phyloP scores from a whole-genome alignment of 495 filamentous ascomycete genomes.

The Xylaria acuta region DNA sequence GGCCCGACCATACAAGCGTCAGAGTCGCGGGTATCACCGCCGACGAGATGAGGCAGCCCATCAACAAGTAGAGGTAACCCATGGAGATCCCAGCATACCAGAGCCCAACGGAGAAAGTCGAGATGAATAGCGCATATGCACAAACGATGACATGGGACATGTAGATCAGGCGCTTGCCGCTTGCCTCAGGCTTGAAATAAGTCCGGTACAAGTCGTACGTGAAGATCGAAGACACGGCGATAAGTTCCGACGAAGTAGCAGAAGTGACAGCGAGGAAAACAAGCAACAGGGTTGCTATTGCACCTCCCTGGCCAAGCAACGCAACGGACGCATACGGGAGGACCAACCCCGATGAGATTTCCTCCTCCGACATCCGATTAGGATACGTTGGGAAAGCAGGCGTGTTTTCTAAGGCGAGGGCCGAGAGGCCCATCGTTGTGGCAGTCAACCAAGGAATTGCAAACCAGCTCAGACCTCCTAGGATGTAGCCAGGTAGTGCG shows the following conservation, averaged over 20 bases:
- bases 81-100: conserved; percentile 67
- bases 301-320: conserved; percentile 87
- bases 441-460: conserved; percentile 94
- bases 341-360: conserved; percentile 87
- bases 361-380: conserved; percentile 70
- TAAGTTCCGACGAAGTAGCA: conserved; percentile 86
- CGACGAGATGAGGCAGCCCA: conserved; percentile 89
- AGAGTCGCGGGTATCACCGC: conserved; percentile 85
- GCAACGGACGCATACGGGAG: conserved; percentile 89
- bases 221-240: conserved; percentile 90
- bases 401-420: conserved; percentile 78
- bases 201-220: conserved; percentile 92
- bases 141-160: conserved; percentile 81
- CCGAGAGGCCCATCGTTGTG: conserved; percentile 92
- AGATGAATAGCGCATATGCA: conserved; percentile 81
- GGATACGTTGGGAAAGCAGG: conserved; percentile 77
- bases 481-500: conserved; percentile 90
- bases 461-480: conserved; percentile 92
- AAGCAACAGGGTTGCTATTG: conserved; percentile 80
- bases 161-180: conserved; percentile 82
- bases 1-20: conserved; percentile 80
- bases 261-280: conserved; percentile 97
- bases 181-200: conserved; percentile 66
- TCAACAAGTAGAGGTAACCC: conserved; percentile 76
- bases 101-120: conserved; percentile 81